Conservation (phyloP, 2,329 filamentous ascomycete genomes). For the Shiraia sp. region DNA sequence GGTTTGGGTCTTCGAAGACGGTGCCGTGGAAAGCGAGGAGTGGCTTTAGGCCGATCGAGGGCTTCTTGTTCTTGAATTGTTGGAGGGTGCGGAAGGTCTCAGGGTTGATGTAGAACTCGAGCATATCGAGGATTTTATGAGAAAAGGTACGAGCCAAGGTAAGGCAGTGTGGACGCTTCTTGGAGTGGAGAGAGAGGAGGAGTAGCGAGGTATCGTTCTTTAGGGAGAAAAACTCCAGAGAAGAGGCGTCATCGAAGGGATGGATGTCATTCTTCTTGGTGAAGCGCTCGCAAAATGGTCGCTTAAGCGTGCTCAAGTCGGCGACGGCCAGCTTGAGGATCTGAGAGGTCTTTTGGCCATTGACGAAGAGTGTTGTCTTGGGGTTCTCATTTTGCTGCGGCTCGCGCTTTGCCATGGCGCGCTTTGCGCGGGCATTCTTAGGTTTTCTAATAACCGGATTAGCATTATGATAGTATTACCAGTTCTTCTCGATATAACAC, state of each 20-base stretch:
- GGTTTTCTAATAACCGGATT: slow-evolving; percentile 57
- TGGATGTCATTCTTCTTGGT: slow-evolving; percentile 96
- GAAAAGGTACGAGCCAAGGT: slow-evolving; percentile 83
- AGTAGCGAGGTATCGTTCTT: slow-evolving; percentile 93
- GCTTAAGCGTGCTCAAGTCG: slow-evolving; percentile 83
- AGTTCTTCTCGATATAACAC: slow-evolving; percentile 6
- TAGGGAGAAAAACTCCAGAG: slow-evolving; percentile 90
- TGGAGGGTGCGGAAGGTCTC: slow-evolving; percentile 69
- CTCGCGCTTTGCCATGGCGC: slow-evolving; percentile 89
- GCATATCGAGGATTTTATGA: slow-evolving; percentile 90
- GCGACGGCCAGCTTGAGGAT: slow-evolving; percentile 80
- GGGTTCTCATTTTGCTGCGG: slow-evolving; percentile 88
- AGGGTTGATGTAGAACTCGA: slow-evolving; percentile 82
- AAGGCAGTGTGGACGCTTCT: slow-evolving; percentile 92
- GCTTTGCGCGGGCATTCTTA: slow-evolving; percentile 87
- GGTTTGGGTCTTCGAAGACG: slow-evolving; percentile 79
- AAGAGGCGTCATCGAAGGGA: slow-evolving; percentile 87
- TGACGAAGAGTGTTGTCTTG: slow-evolving; percentile 86
- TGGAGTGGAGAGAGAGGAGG: slow-evolving; percentile 81
- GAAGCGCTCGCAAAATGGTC: slow-evolving; percentile 85
- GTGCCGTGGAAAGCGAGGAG: slow-evolving; percentile 90
- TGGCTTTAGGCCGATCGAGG: slow-evolving; percentile 79
- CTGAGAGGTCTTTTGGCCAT: slow-evolving; percentile 82
- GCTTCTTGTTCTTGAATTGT: slow-evolving; percentile 70
- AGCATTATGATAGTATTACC: neutral